Evolutionary conservation across 257 asterid genomes (phyloP), one percentile per base, ranked within the genome.

Genomic region (Ilex asprella): DNA sequence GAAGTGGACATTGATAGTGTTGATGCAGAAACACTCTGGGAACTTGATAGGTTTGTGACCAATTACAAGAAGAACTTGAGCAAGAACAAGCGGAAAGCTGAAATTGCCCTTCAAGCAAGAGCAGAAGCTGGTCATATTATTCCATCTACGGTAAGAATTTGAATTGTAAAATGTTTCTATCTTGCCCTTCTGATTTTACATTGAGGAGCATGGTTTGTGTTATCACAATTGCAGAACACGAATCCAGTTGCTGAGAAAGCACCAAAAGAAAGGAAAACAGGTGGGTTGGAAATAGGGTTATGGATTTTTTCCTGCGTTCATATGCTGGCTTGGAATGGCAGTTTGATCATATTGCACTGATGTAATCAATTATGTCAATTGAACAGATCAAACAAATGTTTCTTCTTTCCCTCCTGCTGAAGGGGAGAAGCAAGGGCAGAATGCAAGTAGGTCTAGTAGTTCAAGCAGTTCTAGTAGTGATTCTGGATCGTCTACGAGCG

Each of bases 11-110:
- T 60, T 63, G 64, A 58, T 55, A 68, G 21, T 55, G 30, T 66
- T 67, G 96, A 92, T 65, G 78, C 97, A 21, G 98, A 92, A 79
- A 88, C 98, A 12, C 86, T 92, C 29, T 92, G 98, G 98, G 98
- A 92, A 80, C 98, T 92, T 39, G 98, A 92, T 78, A 83, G 98
- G 68, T 88, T 92, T 64, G 97, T 92, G 65, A 88, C 95, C 53
- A 92, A 92, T 70, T 86, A 81, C 82, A 92, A 84, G 75, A 91
- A 91, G 84, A 73, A 92, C 78, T 71, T 91, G 82, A 91, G 98
- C 86, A 91, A 88, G 79, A 73, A 86, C 78, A 86, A 83, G 82
- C 83, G 94, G 73, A 91, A 83, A 70, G 96, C 96, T 63, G 96
- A 88, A 68, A 91, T 84, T 46, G 96, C 96, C 64, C 82, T 67